Conservation (phyloP, 2,329 filamentous ascomycete species). For the Talaromyces marneffei region DNA sequence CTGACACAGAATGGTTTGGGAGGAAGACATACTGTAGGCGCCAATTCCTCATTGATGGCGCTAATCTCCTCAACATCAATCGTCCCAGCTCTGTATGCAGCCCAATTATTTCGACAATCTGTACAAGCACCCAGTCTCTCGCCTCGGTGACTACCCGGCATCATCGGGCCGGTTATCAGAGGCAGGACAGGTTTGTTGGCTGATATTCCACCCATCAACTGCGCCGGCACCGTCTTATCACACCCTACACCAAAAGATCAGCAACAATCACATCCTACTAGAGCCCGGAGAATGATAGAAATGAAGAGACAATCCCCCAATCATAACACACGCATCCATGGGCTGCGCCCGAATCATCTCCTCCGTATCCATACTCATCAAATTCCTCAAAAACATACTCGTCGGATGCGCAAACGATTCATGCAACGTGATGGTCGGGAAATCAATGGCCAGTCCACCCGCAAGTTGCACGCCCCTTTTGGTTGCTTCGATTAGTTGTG, state of each 20-base stretch:
- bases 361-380: conserved; percentile 76
- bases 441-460: conserved; percentile 65
- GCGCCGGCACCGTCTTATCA: conserved; percentile 68
- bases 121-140: conserved; percentile 66
- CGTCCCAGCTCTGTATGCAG: conserved; percentile 57
- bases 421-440: conserved; percentile 67
- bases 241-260: conserved; percentile 48
- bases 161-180: conserved; percentile 67
- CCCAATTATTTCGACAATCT: conserved; percentile 70
- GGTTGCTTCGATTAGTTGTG: conserved; percentile 64
- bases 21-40: conserved; percentile 53
- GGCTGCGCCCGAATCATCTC: conserved; percentile 71
- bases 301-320: conserved; percentile 50
- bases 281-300: background rate
- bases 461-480: conserved; percentile 62
- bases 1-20: background rate
- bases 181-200: conserved; percentile 67
- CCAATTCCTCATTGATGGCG: conserved; percentile 65
- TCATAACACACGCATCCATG: conserved; percentile 60
- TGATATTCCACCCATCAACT: conserved; percentile 69
- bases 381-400: conserved; percentile 67
- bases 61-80: conserved; percentile 68
- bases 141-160: conserved; percentile 63
- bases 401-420: conserved; percentile 65
- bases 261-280: background rate